phyloP scores from a whole-genome alignment of 2,329 filamentous ascomycete species.

The Geoglossum cookeanum region DNA sequence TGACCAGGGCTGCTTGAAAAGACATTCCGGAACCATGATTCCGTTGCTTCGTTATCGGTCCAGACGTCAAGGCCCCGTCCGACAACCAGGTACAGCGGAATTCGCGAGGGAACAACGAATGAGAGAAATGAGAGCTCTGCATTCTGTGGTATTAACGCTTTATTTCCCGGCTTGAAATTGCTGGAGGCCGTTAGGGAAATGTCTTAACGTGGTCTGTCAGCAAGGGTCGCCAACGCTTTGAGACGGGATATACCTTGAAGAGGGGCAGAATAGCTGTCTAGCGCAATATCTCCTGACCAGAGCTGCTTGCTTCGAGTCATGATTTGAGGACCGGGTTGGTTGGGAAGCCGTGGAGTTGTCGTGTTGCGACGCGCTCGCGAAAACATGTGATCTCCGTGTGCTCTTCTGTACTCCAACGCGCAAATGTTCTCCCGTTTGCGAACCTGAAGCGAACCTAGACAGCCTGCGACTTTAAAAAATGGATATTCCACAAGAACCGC shows the following conservation, averaged over 20 bases:
- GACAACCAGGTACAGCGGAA: conserved; percentile 10
- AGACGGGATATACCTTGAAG: background rate
- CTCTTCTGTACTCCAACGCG: no score
- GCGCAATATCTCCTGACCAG: background rate
- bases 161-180: background rate
- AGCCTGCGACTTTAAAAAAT: conserved; percentile 1
- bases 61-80: conserved; percentile 9
- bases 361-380: background rate
- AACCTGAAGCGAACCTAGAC: no score
- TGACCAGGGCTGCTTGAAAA: conserved; percentile 1
- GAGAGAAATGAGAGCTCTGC: conserved; percentile 6
- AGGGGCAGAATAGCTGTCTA: background rate
- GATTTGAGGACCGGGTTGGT: background rate
- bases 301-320: background rate
- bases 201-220: background rate
- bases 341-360: background rate
- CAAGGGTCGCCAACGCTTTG: background rate
- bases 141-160: background rate
- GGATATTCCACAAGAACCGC: conserved; percentile 8
- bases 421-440: no score
- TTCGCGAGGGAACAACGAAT: conserved; percentile 8
- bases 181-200: background rate
- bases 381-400: no score
- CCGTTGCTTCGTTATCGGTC: conserved; percentile 6
- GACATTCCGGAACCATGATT: conserved; percentile 7